Base-by-base conservation (phyloP, 1,139 yeast genomes). In the Blastobotrys arbuscula region DNA sequence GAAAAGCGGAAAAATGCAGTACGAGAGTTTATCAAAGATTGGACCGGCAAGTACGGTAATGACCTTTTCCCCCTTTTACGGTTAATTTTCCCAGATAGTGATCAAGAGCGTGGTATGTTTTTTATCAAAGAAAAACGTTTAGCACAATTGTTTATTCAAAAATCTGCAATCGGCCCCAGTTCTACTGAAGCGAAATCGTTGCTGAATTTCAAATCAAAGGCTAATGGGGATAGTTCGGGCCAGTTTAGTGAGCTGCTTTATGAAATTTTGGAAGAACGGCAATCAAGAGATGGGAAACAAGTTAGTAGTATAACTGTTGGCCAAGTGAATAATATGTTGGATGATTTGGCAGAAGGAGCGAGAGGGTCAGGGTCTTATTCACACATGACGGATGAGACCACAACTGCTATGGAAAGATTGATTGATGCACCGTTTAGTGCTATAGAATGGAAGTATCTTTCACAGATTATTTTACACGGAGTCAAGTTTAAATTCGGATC, bases 41-140 rank as follows among this genome's bases (percentile, higher is more conserved):
- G n/a, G n/a, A n/a, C n/a, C n/a, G n/a, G n/a, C n/a, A n/a, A n/a
- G n/a, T n/a, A n/a, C n/a, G n/a, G n/a, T n/a, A n/a, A 72, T 30
- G 81, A 89, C 62, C 73, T 88, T 4, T 82, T 75, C 57, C 92
- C 94, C 0, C 81, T 82, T 0, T 71, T 85, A 13, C 68, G 81
- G 35, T 68, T 89, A 40, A 70, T 43, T 8, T 52, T 70, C 67
- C 51, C 61, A 61, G 35, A 60, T 62, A 75, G 74, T 67, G 69
- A 62, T 59, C 64, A 58, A 54, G 70, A 57, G 53, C 59, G 63
- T 53, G 66, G 55, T 37, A 60, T 53, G 65, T 69, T 58, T 62
- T 68, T 60, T 42, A 64, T 62, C 56, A 78, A 69, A 50, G 75
- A 71, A 48, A 59, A 59, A 26, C 59, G 63, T 1, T 50, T 71